Conservation (phyloP, 2,329 filamentous ascomycete genomes). For the Colletotrichum australisinense region DNA sequence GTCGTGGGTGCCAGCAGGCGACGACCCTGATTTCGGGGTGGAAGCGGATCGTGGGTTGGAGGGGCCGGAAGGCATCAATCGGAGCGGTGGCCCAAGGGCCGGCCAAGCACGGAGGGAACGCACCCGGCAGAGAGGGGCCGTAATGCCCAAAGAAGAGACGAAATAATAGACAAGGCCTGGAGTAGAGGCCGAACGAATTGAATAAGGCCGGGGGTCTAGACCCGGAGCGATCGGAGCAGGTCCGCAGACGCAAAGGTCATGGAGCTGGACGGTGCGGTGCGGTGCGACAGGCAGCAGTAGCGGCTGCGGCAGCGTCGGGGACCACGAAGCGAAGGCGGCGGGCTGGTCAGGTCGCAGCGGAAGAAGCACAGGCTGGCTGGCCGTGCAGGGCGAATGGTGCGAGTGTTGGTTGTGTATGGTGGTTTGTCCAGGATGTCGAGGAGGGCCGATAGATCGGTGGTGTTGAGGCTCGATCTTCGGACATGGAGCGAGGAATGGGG, state of each 20-base stretch:
- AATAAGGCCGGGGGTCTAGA: background rate
- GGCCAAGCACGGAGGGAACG: constrained; percentile 3
- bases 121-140: constrained; percentile 5
- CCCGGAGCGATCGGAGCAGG: background rate
- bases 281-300: background rate
- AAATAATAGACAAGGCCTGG: too few relatives aligned
- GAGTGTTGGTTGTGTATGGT: background rate
- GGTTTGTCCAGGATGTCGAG: background rate
- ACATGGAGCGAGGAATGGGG: constrained; percentile 21
- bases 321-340: background rate
- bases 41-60: constrained; percentile 31
- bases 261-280: background rate
- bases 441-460: background rate
- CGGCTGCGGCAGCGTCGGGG: background rate
- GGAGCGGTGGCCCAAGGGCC: constrained; percentile 21
- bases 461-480: constrained; percentile 14
- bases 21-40: constrained; percentile 15
- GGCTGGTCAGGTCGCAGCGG: background rate
- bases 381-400: background rate
- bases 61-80: constrained; percentile 34
- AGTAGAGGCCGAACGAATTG: background rate
- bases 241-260: background rate
- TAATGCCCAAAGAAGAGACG: background rate
- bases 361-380: background rate
- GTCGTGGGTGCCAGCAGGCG: background rate